Conservation (phyloP, 139 green algal genomes). For the Chlorella sp. region DNA sequence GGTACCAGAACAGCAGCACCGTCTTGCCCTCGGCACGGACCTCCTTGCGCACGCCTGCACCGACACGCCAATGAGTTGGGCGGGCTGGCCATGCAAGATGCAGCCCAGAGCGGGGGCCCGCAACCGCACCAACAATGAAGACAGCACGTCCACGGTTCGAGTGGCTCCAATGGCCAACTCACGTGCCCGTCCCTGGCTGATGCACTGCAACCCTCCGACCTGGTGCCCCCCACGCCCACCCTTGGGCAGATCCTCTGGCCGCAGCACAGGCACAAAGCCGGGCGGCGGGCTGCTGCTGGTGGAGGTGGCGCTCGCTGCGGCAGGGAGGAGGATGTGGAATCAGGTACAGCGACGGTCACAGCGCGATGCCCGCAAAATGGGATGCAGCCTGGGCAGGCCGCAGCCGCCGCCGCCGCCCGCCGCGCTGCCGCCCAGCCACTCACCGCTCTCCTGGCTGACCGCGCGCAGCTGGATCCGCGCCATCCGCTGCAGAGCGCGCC, state of each 20-base stretch:
- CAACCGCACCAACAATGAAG: no score
- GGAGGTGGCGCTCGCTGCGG: background rate
- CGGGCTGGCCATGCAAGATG: background rate
- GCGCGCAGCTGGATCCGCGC: conserved; percentile 1
- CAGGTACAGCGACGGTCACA: no score
- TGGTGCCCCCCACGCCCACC: conserved; percentile 46
- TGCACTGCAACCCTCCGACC: background rate
- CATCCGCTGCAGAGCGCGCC: no score
- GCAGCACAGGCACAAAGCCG: conserved; percentile 76
- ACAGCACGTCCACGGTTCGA: no score
- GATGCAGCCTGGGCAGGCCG: background rate
- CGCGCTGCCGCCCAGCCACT: background rate
- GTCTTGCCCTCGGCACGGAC: conserved; percentile 78
- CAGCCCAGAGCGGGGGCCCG: background rate
- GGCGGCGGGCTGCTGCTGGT: conserved; percentile 13
- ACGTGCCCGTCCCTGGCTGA: no score
- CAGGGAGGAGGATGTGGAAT: background rate
- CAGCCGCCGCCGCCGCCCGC: background rate
- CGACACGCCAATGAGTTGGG: background rate
- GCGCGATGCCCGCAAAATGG: background rate
- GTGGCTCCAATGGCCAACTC: no score
- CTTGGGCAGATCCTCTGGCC: conserved; percentile 87
- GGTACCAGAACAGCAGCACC: conserved; percentile 98
- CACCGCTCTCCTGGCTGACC: conserved; percentile 9
- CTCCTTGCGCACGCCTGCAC: conserved; percentile 84